Base-by-base conservation (phyloP, 2,329 filamentous ascomycete species). In the Epicoccum sorghinum region DNA sequence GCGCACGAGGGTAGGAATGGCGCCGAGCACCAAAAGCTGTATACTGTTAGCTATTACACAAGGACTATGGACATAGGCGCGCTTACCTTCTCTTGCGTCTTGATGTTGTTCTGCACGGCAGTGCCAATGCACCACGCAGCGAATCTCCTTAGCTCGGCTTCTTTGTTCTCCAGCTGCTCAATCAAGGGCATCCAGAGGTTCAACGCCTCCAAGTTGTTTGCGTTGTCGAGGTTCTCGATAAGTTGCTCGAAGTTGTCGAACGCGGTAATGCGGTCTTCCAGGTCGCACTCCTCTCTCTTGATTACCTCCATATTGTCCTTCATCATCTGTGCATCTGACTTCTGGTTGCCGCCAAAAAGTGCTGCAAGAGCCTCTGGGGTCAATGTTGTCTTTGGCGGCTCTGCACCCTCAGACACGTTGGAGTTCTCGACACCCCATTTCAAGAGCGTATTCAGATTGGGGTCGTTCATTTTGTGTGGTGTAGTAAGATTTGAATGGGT, bases 51-150 rank as follows among this genome's bases (percentile, higher is more conserved):
- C 47, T 6, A 44, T 44, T 24, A 12, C 43, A 10, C n/a, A 2
- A 24, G 7, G 40, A 12, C 14, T 9, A 14, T 12, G 39, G 25
- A 2, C 9, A 25, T 3, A 5, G 7, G 43, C 14, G 7, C 13
- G 66, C 78, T 65, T 74, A 82, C 80, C 68, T 85, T 85, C 78
- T 95, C 90, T 78, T 99, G 95, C 45, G 86, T 87, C 72, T 88
- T 89, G 64, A 84, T 83, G 75, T 99, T 98, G 79, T 99, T 99
- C 82, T 98, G 93, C 55, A 99, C 95, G 8, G 95, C 93, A 5
- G 93, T 97, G 45, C 91, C 91, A 54, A 95, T 80, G 78, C 92
- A 97, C 90, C 91, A 96, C n/a, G 92, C 92, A 3, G 93, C 93
- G 84, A 91, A 92, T 66, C 82, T 86, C 60, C 93, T 82, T 68